Evolutionary conservation across 2,329 filamentous ascomycete genomes (phyloP).

Genomic region (Fusarium haematococcum): DNA sequence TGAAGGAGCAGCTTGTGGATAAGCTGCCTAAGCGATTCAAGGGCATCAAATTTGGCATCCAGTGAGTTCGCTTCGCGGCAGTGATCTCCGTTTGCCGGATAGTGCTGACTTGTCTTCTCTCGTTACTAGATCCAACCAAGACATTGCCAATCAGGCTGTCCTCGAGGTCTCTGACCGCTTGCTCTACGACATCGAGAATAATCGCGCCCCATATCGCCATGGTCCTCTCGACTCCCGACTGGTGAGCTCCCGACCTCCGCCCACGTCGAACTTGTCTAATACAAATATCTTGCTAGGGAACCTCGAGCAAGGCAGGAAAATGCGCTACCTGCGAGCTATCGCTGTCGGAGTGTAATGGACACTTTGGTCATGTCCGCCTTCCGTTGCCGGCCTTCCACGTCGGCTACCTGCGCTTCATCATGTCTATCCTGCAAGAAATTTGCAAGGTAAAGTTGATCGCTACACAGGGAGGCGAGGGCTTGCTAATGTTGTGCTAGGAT

Average conservation of each 20-base stretch:
- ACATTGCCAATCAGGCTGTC: constrained; percentile 95
- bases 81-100: neutral
- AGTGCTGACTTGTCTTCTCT: neutral
- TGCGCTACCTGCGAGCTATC: constrained; percentile 88
- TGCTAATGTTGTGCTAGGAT: constrained; percentile 59
- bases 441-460: constrained; percentile 73
- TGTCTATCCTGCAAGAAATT: constrained; percentile 91
- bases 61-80: constrained; percentile 64
- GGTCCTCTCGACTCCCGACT: constrained; percentile 90
- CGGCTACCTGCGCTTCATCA: constrained; percentile 93
- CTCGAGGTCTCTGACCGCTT: constrained; percentile 94
- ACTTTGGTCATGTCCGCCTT: constrained; percentile 93
- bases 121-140: constrained; percentile 79
- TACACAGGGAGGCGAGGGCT: neutral
- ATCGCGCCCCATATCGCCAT: constrained; percentile 80
- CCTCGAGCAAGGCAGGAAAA: constrained; percentile 82
- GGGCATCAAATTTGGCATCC: constrained; percentile 92
- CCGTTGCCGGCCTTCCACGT: constrained; percentile 95
- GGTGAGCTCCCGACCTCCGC: constrained; percentile 51
- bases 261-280: neutral
- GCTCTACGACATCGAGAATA: constrained; percentile 89
- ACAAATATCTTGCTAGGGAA: constrained; percentile 65
- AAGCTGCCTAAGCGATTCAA: constrained; percentile 91
- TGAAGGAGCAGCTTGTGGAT: constrained; percentile 92
- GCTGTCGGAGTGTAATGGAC: constrained; percentile 88